Evolutionary conservation across 106 monocot genomes (phyloP).

Genomic region (Allium cepa): DNA sequence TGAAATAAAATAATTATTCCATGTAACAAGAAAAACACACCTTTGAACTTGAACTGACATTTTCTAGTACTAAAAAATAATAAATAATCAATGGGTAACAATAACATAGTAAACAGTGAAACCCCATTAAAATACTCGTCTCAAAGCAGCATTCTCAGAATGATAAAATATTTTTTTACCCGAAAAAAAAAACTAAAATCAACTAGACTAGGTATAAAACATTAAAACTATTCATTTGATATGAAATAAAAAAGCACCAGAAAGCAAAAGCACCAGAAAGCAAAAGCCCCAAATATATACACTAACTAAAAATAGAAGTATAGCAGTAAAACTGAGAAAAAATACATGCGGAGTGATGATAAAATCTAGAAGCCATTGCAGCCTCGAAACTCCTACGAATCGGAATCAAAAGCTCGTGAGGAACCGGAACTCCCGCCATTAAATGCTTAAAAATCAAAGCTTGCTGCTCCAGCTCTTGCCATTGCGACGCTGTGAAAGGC

Average conservation of each 20-base stretch:
- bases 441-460: slow-evolving; percentile 49
- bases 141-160: too few species aligned
- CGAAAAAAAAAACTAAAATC: neutral
- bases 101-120: neutral
- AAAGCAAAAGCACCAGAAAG: neutral
- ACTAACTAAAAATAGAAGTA: neutral
- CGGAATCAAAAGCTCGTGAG: slow-evolving; percentile 27
- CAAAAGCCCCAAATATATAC: neutral
- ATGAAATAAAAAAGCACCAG: neutral
- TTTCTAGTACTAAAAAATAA: too few species aligned
- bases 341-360: slow-evolving; percentile 27
- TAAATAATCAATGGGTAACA: too few species aligned
- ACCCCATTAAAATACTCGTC: neutral
- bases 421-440: slow-evolving; percentile 31
- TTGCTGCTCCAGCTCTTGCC: slow-evolving; percentile 58
- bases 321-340: neutral
- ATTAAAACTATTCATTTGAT: neutral
- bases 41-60: too few species aligned
- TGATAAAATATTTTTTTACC: too few species aligned
- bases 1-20: too few species aligned
- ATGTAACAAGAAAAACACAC: too few species aligned
- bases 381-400: slow-evolving; percentile 30
- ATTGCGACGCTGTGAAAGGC: slow-evolving; percentile 48
- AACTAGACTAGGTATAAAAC: slow-evolving; percentile 4
- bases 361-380: slow-evolving; percentile 28